Conservation (phyloP, 805 yeast species). For the Yamadazyma tumulicola region DNA sequence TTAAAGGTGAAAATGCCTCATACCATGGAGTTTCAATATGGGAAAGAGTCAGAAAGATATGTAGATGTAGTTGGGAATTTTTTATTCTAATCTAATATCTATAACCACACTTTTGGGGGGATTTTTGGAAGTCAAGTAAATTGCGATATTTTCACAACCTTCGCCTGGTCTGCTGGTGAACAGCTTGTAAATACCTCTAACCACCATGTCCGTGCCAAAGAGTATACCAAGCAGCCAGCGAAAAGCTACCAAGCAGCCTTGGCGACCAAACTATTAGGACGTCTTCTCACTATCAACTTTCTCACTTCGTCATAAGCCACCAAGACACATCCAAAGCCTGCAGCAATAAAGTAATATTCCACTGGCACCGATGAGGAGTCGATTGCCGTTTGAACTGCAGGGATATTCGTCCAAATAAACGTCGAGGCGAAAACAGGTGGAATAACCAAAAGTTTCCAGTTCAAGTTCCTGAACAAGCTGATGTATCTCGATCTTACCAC, state of each 20-base stretch:
- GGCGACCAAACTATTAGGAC: conserved; percentile 37
- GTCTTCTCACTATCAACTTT: conserved; percentile 31
- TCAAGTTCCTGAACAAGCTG: conserved; percentile 40
- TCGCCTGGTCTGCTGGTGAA: too few species aligned
- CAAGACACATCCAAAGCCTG: conserved; percentile 42
- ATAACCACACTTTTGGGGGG: too few species aligned
- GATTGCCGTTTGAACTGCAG: conserved; percentile 33
- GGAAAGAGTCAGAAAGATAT: too few species aligned
- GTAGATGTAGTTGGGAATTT: too few species aligned
- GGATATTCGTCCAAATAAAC: conserved; percentile 41
- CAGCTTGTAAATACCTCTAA: too few species aligned
- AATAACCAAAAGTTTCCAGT: conserved; percentile 31
- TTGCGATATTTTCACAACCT: too few species aligned
- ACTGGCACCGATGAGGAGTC: conserved; percentile 39
- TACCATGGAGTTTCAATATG: too few species aligned
- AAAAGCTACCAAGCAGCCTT: conserved; percentile 38
- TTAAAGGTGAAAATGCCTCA: too few species aligned
- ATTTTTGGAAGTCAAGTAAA: too few species aligned
- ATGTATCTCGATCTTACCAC: conserved; percentile 41
- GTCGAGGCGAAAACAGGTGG: conserved; percentile 34
- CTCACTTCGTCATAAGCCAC: conserved; percentile 41
- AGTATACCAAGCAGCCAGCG: too few species aligned
- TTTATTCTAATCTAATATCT: too few species aligned
- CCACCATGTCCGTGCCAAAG: too few species aligned
- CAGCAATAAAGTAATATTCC: conserved; percentile 44